phyloP scores from a whole-genome alignment of 2,329 filamentous ascomycete genomes.

The Byssothecium circinans region DNA sequence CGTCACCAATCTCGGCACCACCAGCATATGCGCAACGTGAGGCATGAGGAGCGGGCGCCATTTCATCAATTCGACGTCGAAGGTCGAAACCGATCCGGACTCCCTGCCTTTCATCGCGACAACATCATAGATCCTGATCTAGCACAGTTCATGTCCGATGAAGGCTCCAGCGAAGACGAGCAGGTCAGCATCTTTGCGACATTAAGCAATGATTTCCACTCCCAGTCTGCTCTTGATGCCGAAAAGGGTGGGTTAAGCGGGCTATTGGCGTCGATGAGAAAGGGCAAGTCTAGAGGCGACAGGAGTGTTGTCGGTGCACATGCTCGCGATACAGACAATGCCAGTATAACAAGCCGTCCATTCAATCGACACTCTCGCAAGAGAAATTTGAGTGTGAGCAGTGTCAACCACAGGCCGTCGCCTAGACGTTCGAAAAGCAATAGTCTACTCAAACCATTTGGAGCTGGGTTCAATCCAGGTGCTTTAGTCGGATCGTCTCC shows the following conservation, averaged over 20 bases:
- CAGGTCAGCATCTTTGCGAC: slow-evolving; percentile 81
- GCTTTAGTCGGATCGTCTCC: slow-evolving; percentile 18
- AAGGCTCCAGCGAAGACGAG: slow-evolving; percentile 89
- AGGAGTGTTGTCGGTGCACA: slow-evolving; percentile 65
- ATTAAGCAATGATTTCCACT: slow-evolving; percentile 66
- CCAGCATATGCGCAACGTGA: slow-evolving; percentile 77
- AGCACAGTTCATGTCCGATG: slow-evolving; percentile 92
- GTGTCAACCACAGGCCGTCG: slow-evolving; percentile 71
- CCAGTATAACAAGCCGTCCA: slow-evolving; percentile 67
- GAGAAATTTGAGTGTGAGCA: slow-evolving; percentile 82
- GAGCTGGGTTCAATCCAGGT: slow-evolving; percentile 44
- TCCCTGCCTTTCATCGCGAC: slow-evolving; percentile 96
- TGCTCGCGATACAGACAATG: slow-evolving; percentile 64
- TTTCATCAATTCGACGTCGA: slow-evolving; percentile 77
- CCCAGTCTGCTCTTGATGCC: slow-evolving; percentile 65
- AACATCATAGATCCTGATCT: slow-evolving; percentile 98
- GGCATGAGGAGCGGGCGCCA: slow-evolving; percentile 80
- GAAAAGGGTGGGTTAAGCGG: slow-evolving; percentile 75
- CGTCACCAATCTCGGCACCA: slow-evolving; percentile 87
- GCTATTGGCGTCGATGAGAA: slow-evolving; percentile 72
- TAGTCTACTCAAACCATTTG: slow-evolving; percentile 54
- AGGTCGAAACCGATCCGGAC: slow-evolving; percentile 66
- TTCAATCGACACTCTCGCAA: slow-evolving; percentile 67
- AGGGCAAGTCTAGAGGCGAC: slow-evolving; percentile 74
- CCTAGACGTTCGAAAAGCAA: slow-evolving; percentile 64